Evolutionary conservation across 768 basidiomycete genomes (phyloP).

Genomic region (Melanogaster broomeanus): DNA sequence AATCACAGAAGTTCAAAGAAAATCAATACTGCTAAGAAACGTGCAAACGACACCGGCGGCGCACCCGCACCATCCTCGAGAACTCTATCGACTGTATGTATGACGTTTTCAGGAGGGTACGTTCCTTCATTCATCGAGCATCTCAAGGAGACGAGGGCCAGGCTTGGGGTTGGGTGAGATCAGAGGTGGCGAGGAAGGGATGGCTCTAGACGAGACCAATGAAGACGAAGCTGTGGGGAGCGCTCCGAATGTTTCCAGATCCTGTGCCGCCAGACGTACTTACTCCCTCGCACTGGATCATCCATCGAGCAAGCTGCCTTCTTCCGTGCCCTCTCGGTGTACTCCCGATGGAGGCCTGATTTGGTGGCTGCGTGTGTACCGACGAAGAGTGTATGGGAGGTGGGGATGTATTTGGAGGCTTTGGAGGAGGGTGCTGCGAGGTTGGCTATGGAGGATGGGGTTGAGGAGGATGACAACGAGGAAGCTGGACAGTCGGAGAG

Average conservation of each 20-base stretch:
- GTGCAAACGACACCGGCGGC: neutral
- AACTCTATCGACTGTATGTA: constrained; percentile 13
- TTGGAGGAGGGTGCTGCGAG: constrained; percentile 37
- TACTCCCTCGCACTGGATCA: constrained; percentile 51
- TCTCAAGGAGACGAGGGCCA: constrained; percentile 24
- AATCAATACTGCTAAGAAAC: neutral
- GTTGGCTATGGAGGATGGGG: constrained; percentile 20
- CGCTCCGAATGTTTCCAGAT: neutral
- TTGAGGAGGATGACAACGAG: constrained; percentile 26
- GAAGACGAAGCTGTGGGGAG: neutral
- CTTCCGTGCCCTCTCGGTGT: constrained; percentile 65
- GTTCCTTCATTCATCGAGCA: constrained; percentile 27
- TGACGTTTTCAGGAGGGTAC: constrained; percentile 22
- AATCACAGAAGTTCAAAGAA: neutral
- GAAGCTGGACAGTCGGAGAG: neutral
- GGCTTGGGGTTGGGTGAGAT: constrained; percentile 11
- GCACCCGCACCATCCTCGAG: neutral
- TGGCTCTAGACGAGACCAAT: neutral
- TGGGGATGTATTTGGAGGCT: constrained; percentile 63
- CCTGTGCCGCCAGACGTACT: neutral
- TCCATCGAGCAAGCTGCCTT: constrained; percentile 66
- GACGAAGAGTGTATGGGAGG: constrained; percentile 67
- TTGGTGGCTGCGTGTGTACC: constrained; percentile 68
- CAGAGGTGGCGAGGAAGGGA: neutral
- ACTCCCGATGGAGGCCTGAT: constrained; percentile 77